Percentiles rank a stretch among this genome's conserved stretches.
Conservation (phyloP, 768 basidiomycete genomes). For the Termitomyces sp. region DNA sequence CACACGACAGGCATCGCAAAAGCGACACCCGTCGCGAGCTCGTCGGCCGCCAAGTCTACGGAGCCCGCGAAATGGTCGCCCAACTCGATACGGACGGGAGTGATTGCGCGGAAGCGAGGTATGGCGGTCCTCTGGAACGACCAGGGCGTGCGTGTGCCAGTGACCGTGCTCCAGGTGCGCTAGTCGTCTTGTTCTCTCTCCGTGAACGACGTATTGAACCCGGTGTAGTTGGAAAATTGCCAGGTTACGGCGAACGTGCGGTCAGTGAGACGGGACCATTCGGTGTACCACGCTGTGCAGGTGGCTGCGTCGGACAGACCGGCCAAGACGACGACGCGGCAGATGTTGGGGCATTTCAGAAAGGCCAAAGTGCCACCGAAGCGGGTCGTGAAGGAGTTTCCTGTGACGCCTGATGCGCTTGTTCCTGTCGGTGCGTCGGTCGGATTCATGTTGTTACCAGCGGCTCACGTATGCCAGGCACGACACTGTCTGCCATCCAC, state of each 20-base stretch:
- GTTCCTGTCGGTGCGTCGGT: slow-evolving; percentile 75
- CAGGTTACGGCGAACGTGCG: slow-evolving; percentile 81
- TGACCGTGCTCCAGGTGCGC: slow-evolving; percentile 89
- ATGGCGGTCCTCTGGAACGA: slow-evolving; percentile 94
- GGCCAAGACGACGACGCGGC: slow-evolving; percentile 64
- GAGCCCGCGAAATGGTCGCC: slow-evolving; percentile 71
- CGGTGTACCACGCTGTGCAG: slow-evolving; percentile 89
- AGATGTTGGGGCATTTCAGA: slow-evolving; percentile 87
- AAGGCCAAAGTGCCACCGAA: slow-evolving; percentile 83
- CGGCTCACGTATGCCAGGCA: slow-evolving; percentile 37
- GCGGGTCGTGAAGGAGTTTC: slow-evolving; percentile 81
- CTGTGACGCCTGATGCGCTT: slow-evolving; percentile 84
- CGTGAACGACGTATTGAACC: background rate
- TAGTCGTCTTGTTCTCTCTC: background rate
- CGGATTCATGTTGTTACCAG: background rate
- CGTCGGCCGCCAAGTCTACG: slow-evolving; percentile 21
- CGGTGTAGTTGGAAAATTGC: slow-evolving; percentile 73
- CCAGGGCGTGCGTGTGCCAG: slow-evolving; percentile 81
- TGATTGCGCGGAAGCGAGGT: slow-evolving; percentile 92
- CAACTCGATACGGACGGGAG: slow-evolving; percentile 80
- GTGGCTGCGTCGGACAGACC: slow-evolving; percentile 79
- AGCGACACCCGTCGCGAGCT: slow-evolving; percentile 25
- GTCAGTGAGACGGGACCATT: slow-evolving; percentile 57
- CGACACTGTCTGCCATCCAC: slow-evolving; percentile 84
- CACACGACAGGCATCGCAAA: slow-evolving; percentile 36